A percentile compares a stretch with the other conserved stretches of the same genome.
These are phyloP conservation scores for Setaria italica DNA, from an alignment of 202 grass and related monocot genomes.

Conservation along the genomic window DNA sequence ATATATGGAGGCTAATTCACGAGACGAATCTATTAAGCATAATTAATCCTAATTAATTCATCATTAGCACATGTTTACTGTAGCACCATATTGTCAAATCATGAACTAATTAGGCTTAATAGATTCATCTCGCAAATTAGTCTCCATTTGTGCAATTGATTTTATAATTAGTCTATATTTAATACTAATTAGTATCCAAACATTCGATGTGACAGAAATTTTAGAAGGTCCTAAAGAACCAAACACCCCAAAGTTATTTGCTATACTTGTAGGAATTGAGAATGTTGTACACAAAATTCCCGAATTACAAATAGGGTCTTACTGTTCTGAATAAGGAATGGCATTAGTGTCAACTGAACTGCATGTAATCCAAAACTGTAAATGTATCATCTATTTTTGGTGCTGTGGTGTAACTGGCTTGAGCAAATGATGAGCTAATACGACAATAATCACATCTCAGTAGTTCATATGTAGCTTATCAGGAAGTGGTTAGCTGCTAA, in stretches of 20 bases:
- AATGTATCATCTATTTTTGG: background rate
- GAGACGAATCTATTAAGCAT: too few relatives aligned
- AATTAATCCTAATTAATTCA: too few relatives aligned
- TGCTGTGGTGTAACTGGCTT: background rate
- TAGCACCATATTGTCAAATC: too few relatives aligned
- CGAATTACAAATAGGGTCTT: background rate
- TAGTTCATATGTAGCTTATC: conserved; percentile 10
- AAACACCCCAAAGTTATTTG: background rate
- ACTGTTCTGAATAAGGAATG: background rate
- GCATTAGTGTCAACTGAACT: background rate
- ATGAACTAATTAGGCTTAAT: too few relatives aligned
- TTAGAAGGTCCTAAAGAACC: too few relatives aligned
- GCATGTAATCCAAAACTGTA: background rate
- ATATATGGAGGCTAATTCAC: too few relatives aligned
- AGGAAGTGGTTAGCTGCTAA: background rate
- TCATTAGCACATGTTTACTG: too few relatives aligned
- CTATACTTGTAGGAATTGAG: background rate
- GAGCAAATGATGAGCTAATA: background rate
- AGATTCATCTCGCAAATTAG: too few relatives aligned
- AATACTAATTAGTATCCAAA: too few relatives aligned
- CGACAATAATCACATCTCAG: background rate
- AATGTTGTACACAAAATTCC: background rate
- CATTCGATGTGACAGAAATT: too few relatives aligned
- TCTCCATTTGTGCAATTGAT: too few relatives aligned
- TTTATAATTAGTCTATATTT: too few relatives aligned